A percentile compares a stretch with the other conserved stretches of the same genome.
Conservation (phyloP, 2,329 filamentous ascomycete species). For the Penicillium sp. region DNA sequence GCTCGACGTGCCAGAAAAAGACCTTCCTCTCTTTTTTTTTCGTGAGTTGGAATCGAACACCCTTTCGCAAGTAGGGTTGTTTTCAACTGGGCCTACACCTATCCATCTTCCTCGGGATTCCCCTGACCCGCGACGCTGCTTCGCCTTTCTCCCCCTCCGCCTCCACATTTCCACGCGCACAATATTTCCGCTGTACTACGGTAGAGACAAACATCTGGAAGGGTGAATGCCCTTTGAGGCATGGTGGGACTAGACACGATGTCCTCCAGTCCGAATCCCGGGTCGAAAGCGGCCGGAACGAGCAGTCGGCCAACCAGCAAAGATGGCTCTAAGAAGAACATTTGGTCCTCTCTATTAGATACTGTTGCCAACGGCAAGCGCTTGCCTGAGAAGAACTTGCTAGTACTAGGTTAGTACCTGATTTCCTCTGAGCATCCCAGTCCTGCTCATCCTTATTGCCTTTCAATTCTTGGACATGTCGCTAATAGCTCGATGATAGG, state of each 20-base stretch:
- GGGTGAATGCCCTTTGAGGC: conserved; percentile 33
- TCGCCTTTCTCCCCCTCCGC: conserved; percentile 8
- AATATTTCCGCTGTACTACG: conserved; percentile 1
- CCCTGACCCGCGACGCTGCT: conserved; percentile 31
- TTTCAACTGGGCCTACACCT: not conserved
- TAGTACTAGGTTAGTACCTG: conserved; percentile 68
- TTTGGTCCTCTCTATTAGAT: conserved; percentile 93
- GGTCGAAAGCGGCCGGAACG: conserved; percentile 30
- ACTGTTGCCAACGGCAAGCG: conserved; percentile 85
- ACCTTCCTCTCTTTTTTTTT: not conserved
- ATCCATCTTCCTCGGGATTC: conserved; percentile 21
- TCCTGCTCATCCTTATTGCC: conserved; percentile 4
- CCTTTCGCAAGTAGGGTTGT: not conserved
- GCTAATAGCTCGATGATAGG: conserved; percentile 50
- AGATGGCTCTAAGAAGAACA: conserved; percentile 71
- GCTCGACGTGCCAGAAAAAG: conserved; percentile 10
- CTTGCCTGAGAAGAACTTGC: conserved; percentile 84
- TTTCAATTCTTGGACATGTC: conserved; percentile 9
- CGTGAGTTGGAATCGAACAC: not conserved
- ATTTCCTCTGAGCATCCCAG: not conserved
- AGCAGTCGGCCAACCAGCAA: conserved; percentile 52
- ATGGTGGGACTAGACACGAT: conserved; percentile 39
- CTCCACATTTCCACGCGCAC: conserved; percentile 13
- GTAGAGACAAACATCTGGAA: conserved; percentile 24
- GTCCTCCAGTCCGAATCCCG: conserved; percentile 39